Percentiles rank a stretch among this genome's conserved stretches.
phyloP scores from a whole-genome alignment of 2,329 filamentous ascomycete species.

The Aureobasidium sp. region DNA sequence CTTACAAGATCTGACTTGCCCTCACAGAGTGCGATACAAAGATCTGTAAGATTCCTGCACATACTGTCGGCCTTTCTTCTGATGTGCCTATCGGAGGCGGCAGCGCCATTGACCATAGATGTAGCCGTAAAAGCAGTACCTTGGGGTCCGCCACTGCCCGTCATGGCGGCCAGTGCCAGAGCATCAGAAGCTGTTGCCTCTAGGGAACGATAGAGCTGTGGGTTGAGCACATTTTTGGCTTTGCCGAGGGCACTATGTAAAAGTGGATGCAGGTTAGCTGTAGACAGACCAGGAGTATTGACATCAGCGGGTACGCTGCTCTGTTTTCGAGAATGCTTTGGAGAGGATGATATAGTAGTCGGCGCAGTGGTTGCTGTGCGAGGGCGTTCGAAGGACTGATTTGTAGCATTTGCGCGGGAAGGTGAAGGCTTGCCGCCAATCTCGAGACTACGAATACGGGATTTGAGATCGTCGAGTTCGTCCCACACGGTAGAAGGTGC shows the following conservation, averaged over 20 bases:
- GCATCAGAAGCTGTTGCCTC: slow-evolving; percentile 80
- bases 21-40: slow-evolving; percentile 68
- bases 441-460: slow-evolving; percentile 82
- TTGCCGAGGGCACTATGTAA: slow-evolving; percentile 76
- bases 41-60: slow-evolving; percentile 84
- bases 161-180: slow-evolving; percentile 67
- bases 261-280: slow-evolving; percentile 63
- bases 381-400: slow-evolving; percentile 71
- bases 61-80: slow-evolving; percentile 87
- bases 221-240: slow-evolving; percentile 60
- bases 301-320: slow-evolving; percentile 26
- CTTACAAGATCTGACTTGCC: slow-evolving; percentile 2
- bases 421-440: slow-evolving; percentile 81
- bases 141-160: slow-evolving; percentile 63
- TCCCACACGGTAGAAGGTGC: slow-evolving; percentile 96
- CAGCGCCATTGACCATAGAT: slow-evolving; percentile 45
- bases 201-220: slow-evolving; percentile 69
- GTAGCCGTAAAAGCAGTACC: slow-evolving; percentile 56
- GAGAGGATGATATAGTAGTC: slow-evolving; percentile 85
- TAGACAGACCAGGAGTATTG: slow-evolving; percentile 31
- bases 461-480: slow-evolving; percentile 91
- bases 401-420: slow-evolving; percentile 68
- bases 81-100: slow-evolving; percentile 70
- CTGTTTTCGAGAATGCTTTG: slow-evolving; percentile 58
- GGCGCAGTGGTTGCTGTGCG: slow-evolving; percentile 84